Base-by-base conservation (phyloP, 2,329 filamentous ascomycete genomes). In the Talaromyces funiculosus region DNA sequence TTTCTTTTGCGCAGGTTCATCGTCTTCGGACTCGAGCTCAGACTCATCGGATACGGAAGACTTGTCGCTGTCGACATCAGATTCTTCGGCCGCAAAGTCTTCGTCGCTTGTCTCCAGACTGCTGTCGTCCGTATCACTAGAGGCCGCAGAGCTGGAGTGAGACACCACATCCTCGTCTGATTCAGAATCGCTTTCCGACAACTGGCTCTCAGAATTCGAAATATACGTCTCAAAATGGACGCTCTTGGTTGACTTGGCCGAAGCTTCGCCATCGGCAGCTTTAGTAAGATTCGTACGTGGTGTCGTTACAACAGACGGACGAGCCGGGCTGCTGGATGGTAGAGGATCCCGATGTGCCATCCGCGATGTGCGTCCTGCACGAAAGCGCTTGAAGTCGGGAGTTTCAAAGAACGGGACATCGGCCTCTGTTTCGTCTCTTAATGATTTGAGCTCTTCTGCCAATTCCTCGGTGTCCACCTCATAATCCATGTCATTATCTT, bases 361-460 rank as follows among this genome's bases (percentile, higher is more conserved):
- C n/a, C 61, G 53, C 26, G 63, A 63, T 33, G 59, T 42, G n/a
- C 59, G 61, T 8, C 55, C 58, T 33, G 63, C 26, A 42, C 61
- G 60, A 4, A 54, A 54, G 7, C 51, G 51, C 12, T 54, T 33
- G 35, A 54, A 54, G 14, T 54, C 51, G 38, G 65, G 64, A 3
- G 54, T 57, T 10, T 67, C 66, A 10, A 64, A 59, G 8, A 69
- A 33, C 2, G 47, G n/a, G 18, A 33, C 9, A 10, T 51, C 64
- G 9, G 70, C 64, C 7, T 67, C 66, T 47, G 77, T 75, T 42
- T 81, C 78, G 5, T 77, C 71, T 40, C 73, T 71, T 1, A 82
- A 66, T 26, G 75, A 74, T 49, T 77, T 71, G n/a, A 81, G 69
- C 59, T 82, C 80, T 26, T 79, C 73, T 12, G 70, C 69, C 3